A percentile compares a stretch with the other conserved stretches of the same genome.
phyloP scores from a whole-genome alignment of 257 asterid genomes.

The Lycium ferocissimum region DNA sequence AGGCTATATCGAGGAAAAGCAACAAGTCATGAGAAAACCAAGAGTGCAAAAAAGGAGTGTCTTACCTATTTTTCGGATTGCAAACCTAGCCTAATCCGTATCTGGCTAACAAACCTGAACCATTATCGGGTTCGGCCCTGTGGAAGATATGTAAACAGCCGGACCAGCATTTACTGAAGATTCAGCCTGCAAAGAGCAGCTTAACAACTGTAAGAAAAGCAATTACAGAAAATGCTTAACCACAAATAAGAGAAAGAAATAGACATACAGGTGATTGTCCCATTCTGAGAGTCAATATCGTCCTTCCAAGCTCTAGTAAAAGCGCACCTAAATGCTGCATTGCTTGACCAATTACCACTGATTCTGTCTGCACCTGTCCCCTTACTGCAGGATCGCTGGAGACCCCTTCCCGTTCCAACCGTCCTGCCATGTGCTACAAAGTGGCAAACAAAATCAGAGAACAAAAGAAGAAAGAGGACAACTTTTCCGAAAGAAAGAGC shows the following conservation, averaged over 20 bases:
- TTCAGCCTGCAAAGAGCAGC: constrained; percentile 71
- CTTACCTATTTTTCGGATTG: not conserved
- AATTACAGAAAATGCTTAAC: constrained; percentile 18
- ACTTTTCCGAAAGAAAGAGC: not conserved
- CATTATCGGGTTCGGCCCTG: constrained; percentile 98
- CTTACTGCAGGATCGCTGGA: constrained; percentile 71
- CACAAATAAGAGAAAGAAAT: constrained; percentile 30
- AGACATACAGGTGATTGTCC: constrained; percentile 83
- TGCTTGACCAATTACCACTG: constrained; percentile 72
- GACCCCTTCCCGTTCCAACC: constrained; percentile 69
- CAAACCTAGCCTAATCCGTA: constrained; percentile 15
- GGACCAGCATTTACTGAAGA: constrained; percentile 93
- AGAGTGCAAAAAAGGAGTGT: not conserved
- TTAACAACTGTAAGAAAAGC: constrained; percentile 31
- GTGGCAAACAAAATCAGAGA: constrained; percentile 51
- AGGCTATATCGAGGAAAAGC: constrained; percentile 63
- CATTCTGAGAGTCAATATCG: constrained; percentile 81
- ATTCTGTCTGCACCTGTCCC: constrained; percentile 74
- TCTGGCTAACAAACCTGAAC: constrained; percentile 74
- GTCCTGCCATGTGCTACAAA: constrained; percentile 76
- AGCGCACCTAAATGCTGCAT: constrained; percentile 96
- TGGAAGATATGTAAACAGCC: constrained; percentile 88
- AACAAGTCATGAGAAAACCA: not conserved
- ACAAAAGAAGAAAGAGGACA: not conserved
- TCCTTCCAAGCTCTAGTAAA: constrained; percentile 91